phyloP scores from a whole-genome alignment of 768 basidiomycete species.

The Paxillus ammoniavirescens region DNA sequence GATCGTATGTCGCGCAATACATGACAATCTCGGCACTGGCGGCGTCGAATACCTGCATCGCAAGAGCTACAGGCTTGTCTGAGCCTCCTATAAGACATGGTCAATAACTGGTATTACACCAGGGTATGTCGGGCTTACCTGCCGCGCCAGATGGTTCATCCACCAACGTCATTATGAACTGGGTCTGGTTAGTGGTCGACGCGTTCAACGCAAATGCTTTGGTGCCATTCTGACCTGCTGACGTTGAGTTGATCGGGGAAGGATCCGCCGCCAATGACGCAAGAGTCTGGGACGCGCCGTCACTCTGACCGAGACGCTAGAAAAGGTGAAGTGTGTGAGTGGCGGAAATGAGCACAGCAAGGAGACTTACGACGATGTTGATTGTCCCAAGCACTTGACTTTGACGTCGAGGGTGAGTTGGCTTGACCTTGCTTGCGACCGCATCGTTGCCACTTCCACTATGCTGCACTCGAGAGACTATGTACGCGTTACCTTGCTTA shows the following conservation, averaged over 20 bases:
- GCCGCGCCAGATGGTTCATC: constrained; percentile 1
- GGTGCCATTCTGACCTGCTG: constrained; percentile 24
- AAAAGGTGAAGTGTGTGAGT: background rate
- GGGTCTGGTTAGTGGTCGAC: constrained; percentile 45
- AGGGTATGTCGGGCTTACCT: constrained; percentile 11
- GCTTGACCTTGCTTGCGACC: background rate
- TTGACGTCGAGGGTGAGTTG: constrained; percentile 7
- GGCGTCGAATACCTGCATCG: constrained; percentile 43
- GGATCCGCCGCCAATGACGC: constrained; percentile 23
- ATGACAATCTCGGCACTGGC: constrained; percentile 32
- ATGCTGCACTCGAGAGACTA: constrained; percentile 16
- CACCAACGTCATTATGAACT: constrained; percentile 38
- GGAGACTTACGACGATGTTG: constrained; percentile 45
- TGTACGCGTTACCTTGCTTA: constrained; percentile 26
- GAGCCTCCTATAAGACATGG: constrained; percentile 5
- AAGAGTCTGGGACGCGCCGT: constrained; percentile 11
- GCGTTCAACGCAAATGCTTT: constrained; percentile 45
- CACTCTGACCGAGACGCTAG: constrained; percentile 7
- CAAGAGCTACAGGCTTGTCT: constrained; percentile 40
- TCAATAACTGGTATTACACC: constrained; percentile 1
- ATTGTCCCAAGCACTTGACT: constrained; percentile 40
- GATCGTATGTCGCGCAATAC: constrained; percentile 64
- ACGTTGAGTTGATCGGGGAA: constrained; percentile 26
- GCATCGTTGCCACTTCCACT: background rate
- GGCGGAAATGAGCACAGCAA: constrained; percentile 3